Conservation (phyloP, 352 stramenopile genomes). For the Globisporangium uncinulatum region DNA sequence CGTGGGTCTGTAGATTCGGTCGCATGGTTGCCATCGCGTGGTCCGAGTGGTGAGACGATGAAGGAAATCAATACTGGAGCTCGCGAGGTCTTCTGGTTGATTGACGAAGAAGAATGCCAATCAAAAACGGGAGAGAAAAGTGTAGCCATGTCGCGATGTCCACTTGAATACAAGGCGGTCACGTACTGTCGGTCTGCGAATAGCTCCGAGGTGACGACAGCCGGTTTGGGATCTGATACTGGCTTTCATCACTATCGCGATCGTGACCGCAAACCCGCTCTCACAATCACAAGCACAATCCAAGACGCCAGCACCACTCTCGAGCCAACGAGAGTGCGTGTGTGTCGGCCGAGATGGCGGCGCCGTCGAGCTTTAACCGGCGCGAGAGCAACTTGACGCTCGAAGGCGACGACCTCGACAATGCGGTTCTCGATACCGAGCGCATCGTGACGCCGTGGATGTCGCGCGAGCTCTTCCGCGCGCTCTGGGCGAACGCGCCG, state of each 20-base stretch:
- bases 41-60: too few relatives aligned
- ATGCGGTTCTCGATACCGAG: constrained; percentile 29
- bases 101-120: too few relatives aligned
- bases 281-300: not conserved
- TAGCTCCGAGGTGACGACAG: too few relatives aligned
- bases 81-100: too few relatives aligned
- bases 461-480: constrained; percentile 54
- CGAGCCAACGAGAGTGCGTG: not conserved
- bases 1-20: too few relatives aligned
- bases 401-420: constrained; percentile 30
- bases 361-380: constrained; percentile 14
- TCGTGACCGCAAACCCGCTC: not conserved
- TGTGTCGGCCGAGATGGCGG: too few relatives aligned
- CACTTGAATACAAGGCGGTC: too few relatives aligned
- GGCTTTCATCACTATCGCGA: not conserved
- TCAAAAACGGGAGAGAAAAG: too few relatives aligned
- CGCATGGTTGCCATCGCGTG: too few relatives aligned
- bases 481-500: constrained; percentile 56
- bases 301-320: not conserved
- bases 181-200: too few relatives aligned
- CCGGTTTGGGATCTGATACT: not conserved
- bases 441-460: constrained; percentile 51
- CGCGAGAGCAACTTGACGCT: constrained; percentile 69
- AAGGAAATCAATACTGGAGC: not conserved
- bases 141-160: too few relatives aligned